These are phyloP conservation scores for Aureobasidium leucospermi DNA, from an alignment of 2,329 filamentous ascomycete genomes.

Conservation along the genomic window DNA sequence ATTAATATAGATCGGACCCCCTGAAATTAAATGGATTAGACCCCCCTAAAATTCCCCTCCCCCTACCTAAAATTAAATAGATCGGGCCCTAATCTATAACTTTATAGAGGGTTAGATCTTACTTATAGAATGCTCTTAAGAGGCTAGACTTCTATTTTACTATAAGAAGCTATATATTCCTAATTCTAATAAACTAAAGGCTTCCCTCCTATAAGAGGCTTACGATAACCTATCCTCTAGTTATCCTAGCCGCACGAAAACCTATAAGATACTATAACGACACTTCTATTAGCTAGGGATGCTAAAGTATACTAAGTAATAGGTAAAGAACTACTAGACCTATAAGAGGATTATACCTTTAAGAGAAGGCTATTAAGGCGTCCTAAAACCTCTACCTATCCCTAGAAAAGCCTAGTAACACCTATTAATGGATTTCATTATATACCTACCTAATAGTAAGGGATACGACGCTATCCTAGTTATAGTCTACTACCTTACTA, in stretches of 20 bases:
- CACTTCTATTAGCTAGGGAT: not conserved
- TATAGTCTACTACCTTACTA: not conserved
- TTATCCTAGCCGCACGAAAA: not conserved
- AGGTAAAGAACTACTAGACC: not conserved
- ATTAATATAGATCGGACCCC: not conserved
- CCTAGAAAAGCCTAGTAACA: not conserved
- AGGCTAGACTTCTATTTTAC: too few relatives aligned
- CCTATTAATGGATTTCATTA: not conserved
- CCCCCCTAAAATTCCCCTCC: not conserved
- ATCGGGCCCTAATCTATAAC: not conserved
- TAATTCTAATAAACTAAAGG: too few relatives aligned
- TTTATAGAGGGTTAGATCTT: too few relatives aligned
- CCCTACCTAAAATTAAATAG: not conserved
- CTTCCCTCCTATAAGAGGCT: too few relatives aligned
- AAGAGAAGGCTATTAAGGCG: slow-evolving; percentile 1
- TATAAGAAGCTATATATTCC: too few relatives aligned
- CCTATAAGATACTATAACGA: not conserved
- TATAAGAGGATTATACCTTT: not conserved
- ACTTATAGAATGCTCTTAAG: too few relatives aligned
- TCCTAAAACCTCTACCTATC: not conserved
- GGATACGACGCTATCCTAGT: not conserved
- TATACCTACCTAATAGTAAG: not conserved
- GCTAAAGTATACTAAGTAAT: not conserved
- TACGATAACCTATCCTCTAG: too few relatives aligned
- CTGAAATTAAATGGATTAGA: not conserved